A percentile compares a stretch with the other conserved stretches of the same genome.
Conservation (phyloP, 805 yeast genomes). For the Pichia californica region DNA sequence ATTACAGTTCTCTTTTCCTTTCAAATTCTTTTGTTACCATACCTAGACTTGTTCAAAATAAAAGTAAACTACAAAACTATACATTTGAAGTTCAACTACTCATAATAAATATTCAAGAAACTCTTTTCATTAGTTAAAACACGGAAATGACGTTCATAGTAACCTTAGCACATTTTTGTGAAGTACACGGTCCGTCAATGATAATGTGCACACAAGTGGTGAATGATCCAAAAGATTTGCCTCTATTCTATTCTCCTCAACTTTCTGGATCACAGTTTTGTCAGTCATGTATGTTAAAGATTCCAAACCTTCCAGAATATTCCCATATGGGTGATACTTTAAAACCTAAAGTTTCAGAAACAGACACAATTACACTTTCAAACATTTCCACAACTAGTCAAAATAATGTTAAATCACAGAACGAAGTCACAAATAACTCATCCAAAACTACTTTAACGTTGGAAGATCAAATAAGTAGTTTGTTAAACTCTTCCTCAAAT, state of each 20-base stretch:
- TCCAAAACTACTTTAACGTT: conserved; percentile 2
- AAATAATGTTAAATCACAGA: too few relatives aligned
- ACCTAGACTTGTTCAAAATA: too few relatives aligned
- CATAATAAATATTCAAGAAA: too few relatives aligned
- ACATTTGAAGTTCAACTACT: too few relatives aligned
- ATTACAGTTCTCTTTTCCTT: too few relatives aligned
- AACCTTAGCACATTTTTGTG: conserved; percentile 70
- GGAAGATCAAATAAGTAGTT: conserved; percentile 8
- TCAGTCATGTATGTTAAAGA: conserved; percentile 48
- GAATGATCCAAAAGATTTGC: conserved; percentile 1
- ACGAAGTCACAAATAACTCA: too few relatives aligned
- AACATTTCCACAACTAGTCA: not conserved
- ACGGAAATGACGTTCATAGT: conserved; percentile 40
- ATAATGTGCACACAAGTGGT: conserved; percentile 53
- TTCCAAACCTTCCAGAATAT: too few relatives aligned
- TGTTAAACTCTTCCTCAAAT: not conserved
- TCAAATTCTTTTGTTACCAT: too few relatives aligned
- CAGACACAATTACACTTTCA: not conserved
- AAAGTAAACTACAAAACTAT: too few relatives aligned
- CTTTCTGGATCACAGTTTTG: conserved; percentile 37
- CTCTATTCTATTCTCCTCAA: conserved; percentile 32
- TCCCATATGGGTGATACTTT: not conserved
- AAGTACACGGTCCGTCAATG: conserved; percentile 67
- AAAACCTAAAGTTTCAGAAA: not conserved
- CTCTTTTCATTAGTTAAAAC: too few relatives aligned